phyloP scores from a whole-genome alignment of 495 filamentous ascomycete species.

The Acidomyces sp. region DNA sequence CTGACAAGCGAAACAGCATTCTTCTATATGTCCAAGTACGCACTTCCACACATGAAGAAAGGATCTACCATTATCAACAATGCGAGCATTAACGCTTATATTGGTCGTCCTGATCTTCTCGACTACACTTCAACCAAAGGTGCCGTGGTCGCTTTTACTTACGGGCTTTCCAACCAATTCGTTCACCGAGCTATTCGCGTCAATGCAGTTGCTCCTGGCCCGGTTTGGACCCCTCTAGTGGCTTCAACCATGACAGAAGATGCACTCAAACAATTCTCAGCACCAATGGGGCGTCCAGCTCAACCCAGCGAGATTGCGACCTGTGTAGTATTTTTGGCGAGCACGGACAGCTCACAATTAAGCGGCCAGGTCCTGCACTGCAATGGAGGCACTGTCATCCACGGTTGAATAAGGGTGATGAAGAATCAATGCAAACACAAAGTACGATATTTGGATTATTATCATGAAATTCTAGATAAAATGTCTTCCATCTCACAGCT shows the following conservation, averaged over 20 bases:
- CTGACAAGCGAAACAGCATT: constrained; percentile 15
- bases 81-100: constrained; percentile 68
- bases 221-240: constrained; percentile 77
- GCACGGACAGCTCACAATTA: constrained; percentile 43
- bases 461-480: neutral
- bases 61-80: constrained; percentile 76
- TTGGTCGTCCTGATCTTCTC: constrained; percentile 66
- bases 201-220: constrained; percentile 69
- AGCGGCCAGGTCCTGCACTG: constrained; percentile 21
- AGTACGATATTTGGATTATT: neutral
- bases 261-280: constrained; percentile 59
- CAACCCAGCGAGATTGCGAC: constrained; percentile 72
- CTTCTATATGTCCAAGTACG: constrained; percentile 57
- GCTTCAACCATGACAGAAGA: constrained; percentile 61
- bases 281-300: constrained; percentile 65
- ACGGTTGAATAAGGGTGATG: constrained; percentile 2
- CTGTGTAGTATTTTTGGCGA: constrained; percentile 76
- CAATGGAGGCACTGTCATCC: constrained; percentile 22
- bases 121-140: constrained; percentile 82
- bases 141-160: constrained; percentile 70
- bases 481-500: too few species aligned
- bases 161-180: constrained; percentile 64
- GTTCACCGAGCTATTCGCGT: constrained; percentile 61
- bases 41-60: constrained; percentile 58
- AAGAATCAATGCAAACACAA: neutral